Base-by-base conservation (phyloP, 2,329 filamentous ascomycete genomes). In the Colletotrichum sp. region DNA sequence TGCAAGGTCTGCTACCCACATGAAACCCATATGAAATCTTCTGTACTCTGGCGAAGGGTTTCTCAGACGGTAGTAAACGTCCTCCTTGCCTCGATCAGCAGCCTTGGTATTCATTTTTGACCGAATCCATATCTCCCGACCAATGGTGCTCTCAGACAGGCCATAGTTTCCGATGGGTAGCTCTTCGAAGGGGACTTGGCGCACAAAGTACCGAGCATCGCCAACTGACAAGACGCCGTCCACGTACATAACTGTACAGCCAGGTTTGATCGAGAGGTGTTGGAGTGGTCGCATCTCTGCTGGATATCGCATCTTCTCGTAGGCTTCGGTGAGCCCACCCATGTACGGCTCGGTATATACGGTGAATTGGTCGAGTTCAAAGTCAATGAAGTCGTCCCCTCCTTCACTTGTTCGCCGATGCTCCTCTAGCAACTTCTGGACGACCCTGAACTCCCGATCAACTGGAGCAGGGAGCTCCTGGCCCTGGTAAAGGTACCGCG, bases 111-210 rank as follows among this genome's bases (percentile, higher is more conserved):
- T 90, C 0, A 84, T 68, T 0, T 78, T 65, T 0, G 94, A 94
- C 21, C 91, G 89, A 3, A 96, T 88, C 89, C 93, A 96, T 2
- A 96, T 87, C 18, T 89, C 84, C 10, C 86, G 86, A 4, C 83
- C 85, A 5, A 92, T 87, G 0, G 89, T 87, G 26, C 87, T 82
- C 0, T 86, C 80, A 2, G 88, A 81, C 0, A 77, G 71, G 0
- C 90, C 91, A 80, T 96, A 95, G 32, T 92, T 92, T 3, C 92
- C 93, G 13, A 97, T 88, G 0, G 93, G 92, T 2, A 94, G 83
- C 1, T 88, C 85, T 0, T 83, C 80, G 63, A 96, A 94, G 0
- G 87, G 84, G 0, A 94, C 85, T 0, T 81, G 84, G 61, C 90
- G 83, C 0, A 96, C 87, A 72, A 90, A 94, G 55, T 85, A 85